Percentiles rank a stretch among this genome's conserved stretches.
Conservation (phyloP, 169 alveolate genomes). For the Cryptosporidium muris region DNA sequence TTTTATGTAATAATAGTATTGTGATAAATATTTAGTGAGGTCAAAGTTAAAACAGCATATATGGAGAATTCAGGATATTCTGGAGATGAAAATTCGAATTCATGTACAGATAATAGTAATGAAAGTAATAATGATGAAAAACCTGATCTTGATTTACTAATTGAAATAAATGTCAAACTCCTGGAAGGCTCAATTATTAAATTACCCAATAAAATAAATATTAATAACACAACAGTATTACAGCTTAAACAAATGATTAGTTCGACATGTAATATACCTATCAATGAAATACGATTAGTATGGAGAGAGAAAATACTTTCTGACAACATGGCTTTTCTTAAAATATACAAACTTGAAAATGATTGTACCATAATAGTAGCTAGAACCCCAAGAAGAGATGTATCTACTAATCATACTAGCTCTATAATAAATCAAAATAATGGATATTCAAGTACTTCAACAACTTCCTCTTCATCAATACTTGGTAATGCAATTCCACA, state of each 20-base stretch:
- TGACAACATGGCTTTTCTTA: conserved; percentile 6
- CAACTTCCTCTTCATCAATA: background rate
- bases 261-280: conserved; percentile 30
- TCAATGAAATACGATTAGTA: conserved; percentile 43
- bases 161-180: conserved; percentile 19
- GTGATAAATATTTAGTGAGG: too few relatives aligned
- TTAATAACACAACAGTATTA: conserved; percentile 29
- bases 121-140: too few relatives aligned
- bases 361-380: conserved; percentile 47
- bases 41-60: too few relatives aligned
- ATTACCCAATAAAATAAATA: conserved; percentile 24
- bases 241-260: conserved; percentile 52
- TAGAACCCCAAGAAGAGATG: conserved; percentile 19
- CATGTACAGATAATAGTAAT: too few relatives aligned
- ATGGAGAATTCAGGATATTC: too few relatives aligned
- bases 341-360: conserved; percentile 19
- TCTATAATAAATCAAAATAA: background rate
- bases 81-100: too few relatives aligned
- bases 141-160: background rate
- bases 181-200: conserved; percentile 32
- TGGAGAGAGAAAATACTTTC: conserved; percentile 60
- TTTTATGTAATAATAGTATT: too few relatives aligned
- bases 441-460: background rate
- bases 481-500: background rate
- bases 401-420: background rate